Conservation (phyloP, 2,329 filamentous ascomycete species). For the Macrophomina tecta region DNA sequence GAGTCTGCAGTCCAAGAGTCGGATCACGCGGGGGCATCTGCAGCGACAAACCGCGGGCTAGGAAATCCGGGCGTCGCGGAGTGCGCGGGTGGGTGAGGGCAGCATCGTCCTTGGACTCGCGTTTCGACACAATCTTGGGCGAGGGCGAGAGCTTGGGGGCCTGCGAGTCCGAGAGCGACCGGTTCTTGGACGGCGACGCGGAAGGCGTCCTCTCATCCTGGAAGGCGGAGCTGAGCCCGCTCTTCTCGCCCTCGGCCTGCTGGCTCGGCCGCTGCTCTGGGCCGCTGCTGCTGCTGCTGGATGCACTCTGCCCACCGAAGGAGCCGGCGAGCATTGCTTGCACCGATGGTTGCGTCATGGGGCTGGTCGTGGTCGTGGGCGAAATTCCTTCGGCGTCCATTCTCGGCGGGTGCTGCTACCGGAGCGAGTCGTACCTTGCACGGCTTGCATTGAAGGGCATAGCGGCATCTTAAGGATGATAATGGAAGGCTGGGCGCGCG, state of each 20-base stretch:
- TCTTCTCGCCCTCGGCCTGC: constrained; percentile 12
- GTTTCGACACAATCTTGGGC: constrained; percentile 46
- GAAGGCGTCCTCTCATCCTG: constrained; percentile 38
- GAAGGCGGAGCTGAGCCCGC: constrained; percentile 25
- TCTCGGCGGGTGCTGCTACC: constrained; percentile 15
- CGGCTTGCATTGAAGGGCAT: constrained; percentile 25
- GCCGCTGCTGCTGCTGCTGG: constrained; percentile 9
- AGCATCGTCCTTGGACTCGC: constrained; percentile 55
- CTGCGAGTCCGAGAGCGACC: constrained; percentile 52
- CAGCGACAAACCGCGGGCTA: constrained; percentile 69
- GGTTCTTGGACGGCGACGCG: constrained; percentile 48
- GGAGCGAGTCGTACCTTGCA: neutral
- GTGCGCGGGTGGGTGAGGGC: constrained; percentile 58
- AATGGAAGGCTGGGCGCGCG: constrained; percentile 20
- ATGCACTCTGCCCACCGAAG: constrained; percentile 14
- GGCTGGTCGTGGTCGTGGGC: constrained; percentile 17
- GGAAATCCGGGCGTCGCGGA: constrained; percentile 71
- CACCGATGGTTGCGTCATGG: constrained; percentile 27
- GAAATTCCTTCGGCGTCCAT: constrained; percentile 26
- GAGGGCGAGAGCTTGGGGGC: constrained; percentile 52
- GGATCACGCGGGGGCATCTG: constrained; percentile 67
- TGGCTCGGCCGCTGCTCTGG: neutral
- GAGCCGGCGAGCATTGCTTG: constrained; percentile 23
- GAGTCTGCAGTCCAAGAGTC: constrained; percentile 47
- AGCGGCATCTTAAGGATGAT: constrained; percentile 27